These are phyloP conservation scores for Coemansia sp. DNA, from an alignment of 192 early-diverging fungal species.

Conservation along the genomic window DNA sequence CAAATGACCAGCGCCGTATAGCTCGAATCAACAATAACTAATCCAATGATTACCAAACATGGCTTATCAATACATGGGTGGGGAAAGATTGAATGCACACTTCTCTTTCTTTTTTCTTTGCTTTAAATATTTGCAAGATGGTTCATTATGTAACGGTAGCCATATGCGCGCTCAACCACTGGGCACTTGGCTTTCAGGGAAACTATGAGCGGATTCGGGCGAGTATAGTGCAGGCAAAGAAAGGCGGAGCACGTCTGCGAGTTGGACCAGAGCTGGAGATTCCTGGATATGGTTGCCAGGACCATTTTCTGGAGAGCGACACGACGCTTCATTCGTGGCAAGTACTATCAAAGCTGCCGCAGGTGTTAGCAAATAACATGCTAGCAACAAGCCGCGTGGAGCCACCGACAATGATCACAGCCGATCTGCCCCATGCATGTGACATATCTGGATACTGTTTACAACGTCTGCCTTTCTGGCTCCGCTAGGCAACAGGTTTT, in stretches of 20 bases:
- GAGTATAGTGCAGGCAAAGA: slow-evolving; percentile 82
- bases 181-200: slow-evolving; percentile 95
- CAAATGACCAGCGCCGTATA: no score
- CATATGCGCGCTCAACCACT: slow-evolving; percentile 83
- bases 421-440: no score
- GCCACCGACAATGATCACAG: no score
- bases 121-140: slow-evolving; percentile 21
- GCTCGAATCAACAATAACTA: no score
- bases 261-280: slow-evolving; percentile 97
- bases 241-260: slow-evolving; percentile 72
- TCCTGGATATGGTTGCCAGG: slow-evolving; percentile 96
- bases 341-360: slow-evolving; percentile 71
- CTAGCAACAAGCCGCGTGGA: no score
- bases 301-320: slow-evolving; percentile 96
- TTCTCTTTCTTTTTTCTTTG: not conserved
- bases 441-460: no score
- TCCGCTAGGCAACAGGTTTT: no score
- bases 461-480: no score
- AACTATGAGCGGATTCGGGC: slow-evolving; percentile 83
- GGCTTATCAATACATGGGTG: no score
- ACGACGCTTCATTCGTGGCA: slow-evolving; percentile 96
- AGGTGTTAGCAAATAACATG: no score
- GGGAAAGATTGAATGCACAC: no score
- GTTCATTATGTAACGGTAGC: slow-evolving; percentile 67
- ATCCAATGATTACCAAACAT: no score